Evolutionary conservation across 352 stramenopile genomes (phyloP).

Genomic region (Phytopythium delawarense): DNA sequence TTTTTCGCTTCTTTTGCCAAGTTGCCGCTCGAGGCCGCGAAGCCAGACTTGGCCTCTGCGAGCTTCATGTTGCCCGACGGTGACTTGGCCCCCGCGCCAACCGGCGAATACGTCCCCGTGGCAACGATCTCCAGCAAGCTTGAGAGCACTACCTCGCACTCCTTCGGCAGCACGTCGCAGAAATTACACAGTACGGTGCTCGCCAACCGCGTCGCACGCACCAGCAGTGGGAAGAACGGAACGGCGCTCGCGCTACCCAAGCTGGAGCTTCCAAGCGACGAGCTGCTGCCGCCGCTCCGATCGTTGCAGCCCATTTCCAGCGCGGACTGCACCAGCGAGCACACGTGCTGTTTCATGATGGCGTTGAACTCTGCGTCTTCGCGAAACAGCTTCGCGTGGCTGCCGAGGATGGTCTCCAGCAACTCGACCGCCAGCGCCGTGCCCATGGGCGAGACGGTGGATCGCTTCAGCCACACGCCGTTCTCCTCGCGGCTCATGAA

Average conservation of each 20-base stretch:
- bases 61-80: slow-evolving; percentile 42
- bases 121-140: slow-evolving; percentile 74
- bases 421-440: slow-evolving; percentile 74
- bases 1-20: slow-evolving; percentile 51
- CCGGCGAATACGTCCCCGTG: slow-evolving; percentile 55
- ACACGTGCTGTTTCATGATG: slow-evolving; percentile 81
- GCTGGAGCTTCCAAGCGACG: slow-evolving; percentile 17
- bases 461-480: slow-evolving; percentile 82
- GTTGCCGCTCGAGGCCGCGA: slow-evolving; percentile 15
- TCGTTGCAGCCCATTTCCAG: slow-evolving; percentile 65
- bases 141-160: slow-evolving; percentile 62
- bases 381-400: slow-evolving; percentile 59
- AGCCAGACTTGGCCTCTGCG: slow-evolving; percentile 28
- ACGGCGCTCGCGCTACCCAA: slow-evolving; percentile 11
- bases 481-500: slow-evolving; percentile 84
- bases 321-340: slow-evolving; percentile 62
- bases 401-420: slow-evolving; percentile 68
- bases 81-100: slow-evolving; percentile 33
- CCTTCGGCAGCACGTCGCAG: slow-evolving; percentile 52
- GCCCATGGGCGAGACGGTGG: slow-evolving; percentile 69
- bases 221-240: slow-evolving; percentile 76
- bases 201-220: slow-evolving; percentile 79
- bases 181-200: slow-evolving; percentile 78
- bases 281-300: slow-evolving; percentile 17
- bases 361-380: slow-evolving; percentile 69